Evolutionary conservation across 371 early-diverging fungal species (phyloP).

Genomic region (Haplosporangium sp.): DNA sequence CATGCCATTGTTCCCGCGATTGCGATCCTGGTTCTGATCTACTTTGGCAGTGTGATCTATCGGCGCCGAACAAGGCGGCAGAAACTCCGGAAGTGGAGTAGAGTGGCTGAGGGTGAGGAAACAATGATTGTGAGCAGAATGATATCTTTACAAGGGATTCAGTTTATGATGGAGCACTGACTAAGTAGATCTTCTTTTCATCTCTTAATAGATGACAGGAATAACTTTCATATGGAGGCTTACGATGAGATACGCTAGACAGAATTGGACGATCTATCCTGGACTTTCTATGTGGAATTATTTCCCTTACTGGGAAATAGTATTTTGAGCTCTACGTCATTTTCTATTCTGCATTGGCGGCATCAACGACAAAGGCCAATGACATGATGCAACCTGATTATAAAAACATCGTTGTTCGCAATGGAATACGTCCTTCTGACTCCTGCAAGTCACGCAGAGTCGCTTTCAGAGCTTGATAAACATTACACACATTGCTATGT

Average conservation of each 20-base stretch:
- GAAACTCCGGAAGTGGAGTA: constrained; percentile 41
- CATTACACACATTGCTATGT: no score
- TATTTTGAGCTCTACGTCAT: no score
- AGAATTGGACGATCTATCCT: background rate
- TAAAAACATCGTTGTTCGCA: no score
- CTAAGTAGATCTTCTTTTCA: background rate
- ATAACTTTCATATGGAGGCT: constrained; percentile 40
- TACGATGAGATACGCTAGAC: constrained; percentile 37
- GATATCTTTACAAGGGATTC: background rate
- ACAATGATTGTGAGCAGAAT: background rate
- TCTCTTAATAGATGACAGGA: constrained; percentile 19
- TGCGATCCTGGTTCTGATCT: constrained; percentile 17
- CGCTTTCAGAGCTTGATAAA: no score
- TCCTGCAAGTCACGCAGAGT: no score
- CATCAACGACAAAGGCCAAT: no score
- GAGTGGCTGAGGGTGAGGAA: constrained; percentile 30
- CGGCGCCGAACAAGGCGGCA: constrained; percentile 23
- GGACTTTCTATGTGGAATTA: background rate
- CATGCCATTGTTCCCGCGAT: constrained; percentile 34
- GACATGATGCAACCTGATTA: no score
- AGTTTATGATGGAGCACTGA: background rate
- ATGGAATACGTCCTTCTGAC: no score
- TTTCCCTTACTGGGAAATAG: no score
- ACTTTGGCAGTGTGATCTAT: constrained; percentile 36
- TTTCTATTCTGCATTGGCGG: no score